Evolutionary conservation across 176 grass and related monocot genomes (phyloP), one percentile per base, ranked within the genome.

Genomic region (Areca catechu): DNA sequence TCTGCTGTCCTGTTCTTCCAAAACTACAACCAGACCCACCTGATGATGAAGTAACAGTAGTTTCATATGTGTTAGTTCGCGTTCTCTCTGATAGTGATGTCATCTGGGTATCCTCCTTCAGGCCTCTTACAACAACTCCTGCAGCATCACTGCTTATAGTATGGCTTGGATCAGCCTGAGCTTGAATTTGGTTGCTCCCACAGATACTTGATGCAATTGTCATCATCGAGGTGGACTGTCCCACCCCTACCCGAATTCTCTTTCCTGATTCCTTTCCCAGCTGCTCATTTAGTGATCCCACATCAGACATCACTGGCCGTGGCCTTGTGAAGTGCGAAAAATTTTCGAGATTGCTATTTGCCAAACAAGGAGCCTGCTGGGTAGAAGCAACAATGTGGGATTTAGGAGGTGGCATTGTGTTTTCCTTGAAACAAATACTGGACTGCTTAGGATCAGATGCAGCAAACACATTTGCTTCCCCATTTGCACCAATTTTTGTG

Each of bases 151-250:
- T 49, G 10, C 80, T 71, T 5, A 12, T 43, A 12, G 61, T 30
- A 66, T 72, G 69, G 61, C 37, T 69, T 53, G 22, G 56, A 61
- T 52, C 69, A 58, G 49, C 30, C 53, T 50, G 82, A 63, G 24
- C 54, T 62, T 68, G 69, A 65, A 86, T 74, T 60, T 80, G 76
- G 71, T 95, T 88, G 79, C 84, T 95, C 58, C 67, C 77, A 23
- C 83, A 95, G 73, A 88, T 81, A 77, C 84, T 95, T 9, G 84
- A 81, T 7, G 77, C 77, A 22, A 95, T 79, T 23, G 80, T 95
- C 53, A 84, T 71, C 59, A 57, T 82, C 50, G 86, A 89, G 56
- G 27, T 29, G 27, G 83, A 86, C 21, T 65, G 54, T 37, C 69
- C 76, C 23, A n/a, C 59, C 14, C 66, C 82, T 71, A 24, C 22